A percentile compares a stretch with the other conserved stretches of the same genome.
phyloP scores from a whole-genome alignment of 179 eudicot species.

The Patellifolia procumbens region DNA sequence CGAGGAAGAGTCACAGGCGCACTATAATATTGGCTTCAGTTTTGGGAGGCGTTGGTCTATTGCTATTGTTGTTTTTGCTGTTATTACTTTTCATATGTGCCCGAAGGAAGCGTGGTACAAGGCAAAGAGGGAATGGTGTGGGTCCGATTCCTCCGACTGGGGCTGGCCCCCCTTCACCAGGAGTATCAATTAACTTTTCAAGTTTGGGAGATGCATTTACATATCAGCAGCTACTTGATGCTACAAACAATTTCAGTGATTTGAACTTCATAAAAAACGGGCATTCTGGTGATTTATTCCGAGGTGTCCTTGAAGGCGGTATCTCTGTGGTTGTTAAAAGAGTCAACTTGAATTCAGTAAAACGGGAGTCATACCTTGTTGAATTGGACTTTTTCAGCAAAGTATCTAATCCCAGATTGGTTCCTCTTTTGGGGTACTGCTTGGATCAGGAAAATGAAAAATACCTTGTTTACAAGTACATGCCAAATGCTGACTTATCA shows the following conservation, averaged over 20 bases:
- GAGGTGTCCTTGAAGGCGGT: conserved; percentile 66
- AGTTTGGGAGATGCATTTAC: conserved; percentile 66
- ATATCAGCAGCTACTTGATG: conserved; percentile 77
- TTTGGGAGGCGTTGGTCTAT: conserved; percentile 69
- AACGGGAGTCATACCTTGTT: conserved; percentile 49
- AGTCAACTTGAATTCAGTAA: conserved; percentile 49
- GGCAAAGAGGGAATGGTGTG: conserved; percentile 57
- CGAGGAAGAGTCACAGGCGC: conserved; percentile 36
- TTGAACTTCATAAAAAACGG: conserved; percentile 69
- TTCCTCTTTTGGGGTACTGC: conserved; percentile 80
- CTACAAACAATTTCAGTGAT: conserved; percentile 56
- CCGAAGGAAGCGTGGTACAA: conserved; percentile 48
- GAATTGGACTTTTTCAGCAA: conserved; percentile 73
- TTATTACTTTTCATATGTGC: conserved; percentile 42
- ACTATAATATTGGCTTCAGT: conserved; percentile 62
- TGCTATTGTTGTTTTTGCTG: conserved; percentile 47
- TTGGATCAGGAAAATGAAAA: conserved; percentile 76
- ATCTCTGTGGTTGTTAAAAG: conserved; percentile 61
- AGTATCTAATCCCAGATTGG: conserved; percentile 60
- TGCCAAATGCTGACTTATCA: conserved; percentile 79
- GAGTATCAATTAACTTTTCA: conserved; percentile 44
- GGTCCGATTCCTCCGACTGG: conserved; percentile 64
- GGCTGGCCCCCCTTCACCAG: conserved; percentile 53
- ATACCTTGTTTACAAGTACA: conserved; percentile 70
- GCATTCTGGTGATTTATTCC: conserved; percentile 70